phyloP scores from a whole-genome alignment of 768 basidiomycete species.

The Hortiboletus flavorubellus region DNA sequence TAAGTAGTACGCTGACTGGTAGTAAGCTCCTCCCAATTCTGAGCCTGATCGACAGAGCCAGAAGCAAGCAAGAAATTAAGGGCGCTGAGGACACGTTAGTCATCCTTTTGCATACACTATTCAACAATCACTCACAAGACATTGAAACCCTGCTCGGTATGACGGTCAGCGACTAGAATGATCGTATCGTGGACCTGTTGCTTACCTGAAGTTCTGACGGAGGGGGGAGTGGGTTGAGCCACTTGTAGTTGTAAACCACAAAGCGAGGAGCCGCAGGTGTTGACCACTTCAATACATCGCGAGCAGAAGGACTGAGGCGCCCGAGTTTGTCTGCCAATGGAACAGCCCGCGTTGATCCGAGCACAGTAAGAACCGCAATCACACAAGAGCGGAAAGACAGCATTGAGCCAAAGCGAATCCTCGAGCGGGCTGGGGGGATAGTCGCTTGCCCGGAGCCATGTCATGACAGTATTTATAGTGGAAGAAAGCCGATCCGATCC shows the following conservation, averaged over 20 bases:
- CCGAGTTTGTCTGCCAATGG: constrained; percentile 23
- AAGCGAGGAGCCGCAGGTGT: constrained; percentile 49
- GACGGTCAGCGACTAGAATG: neutral
- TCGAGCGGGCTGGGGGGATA: neutral
- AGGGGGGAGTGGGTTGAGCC: constrained; percentile 42
- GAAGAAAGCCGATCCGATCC: neutral
- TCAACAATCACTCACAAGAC: constrained; percentile 28
- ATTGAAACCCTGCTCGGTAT: constrained; percentile 30
- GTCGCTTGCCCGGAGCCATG: neutral
- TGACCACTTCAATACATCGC: constrained; percentile 16
- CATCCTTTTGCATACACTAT: neutral
- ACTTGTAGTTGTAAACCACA: constrained; percentile 40
- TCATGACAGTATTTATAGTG: constrained; percentile 17
- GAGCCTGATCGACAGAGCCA: constrained; percentile 45
- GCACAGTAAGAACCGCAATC: constrained; percentile 5
- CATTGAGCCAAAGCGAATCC: constrained; percentile 9
- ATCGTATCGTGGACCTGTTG: neutral
- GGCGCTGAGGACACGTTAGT: constrained; percentile 22
- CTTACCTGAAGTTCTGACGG: constrained; percentile 42
- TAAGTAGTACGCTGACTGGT: constrained; percentile 38
- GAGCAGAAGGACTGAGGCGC: constrained; percentile 22
- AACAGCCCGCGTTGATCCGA: constrained; percentile 13
- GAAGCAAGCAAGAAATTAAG: constrained; percentile 41
- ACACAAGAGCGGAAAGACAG: constrained; percentile 12
- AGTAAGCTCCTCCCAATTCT: constrained; percentile 42